A percentile compares a stretch with the other conserved stretches of the same genome.
phyloP scores from a whole-genome alignment of 768 basidiomycete species.

The Coprinopsis marcescibilis region DNA sequence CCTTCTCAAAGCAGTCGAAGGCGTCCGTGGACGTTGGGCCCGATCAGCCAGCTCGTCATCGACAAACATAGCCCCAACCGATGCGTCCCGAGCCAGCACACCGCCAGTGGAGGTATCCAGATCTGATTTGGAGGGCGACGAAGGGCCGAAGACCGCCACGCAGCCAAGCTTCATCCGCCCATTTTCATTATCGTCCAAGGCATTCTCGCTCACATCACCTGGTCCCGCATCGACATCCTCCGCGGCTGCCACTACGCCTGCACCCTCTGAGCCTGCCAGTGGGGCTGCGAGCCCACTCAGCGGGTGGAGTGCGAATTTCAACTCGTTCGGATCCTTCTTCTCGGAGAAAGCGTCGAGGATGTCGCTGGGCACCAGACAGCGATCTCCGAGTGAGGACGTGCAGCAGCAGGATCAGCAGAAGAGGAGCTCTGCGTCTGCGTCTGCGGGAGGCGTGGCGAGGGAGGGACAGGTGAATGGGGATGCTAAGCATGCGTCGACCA shows the following conservation, averaged over 20 bases:
- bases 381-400: not conserved
- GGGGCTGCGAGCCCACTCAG: slow-evolving; percentile 18
- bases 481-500: not conserved
- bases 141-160: slow-evolving; percentile 16
- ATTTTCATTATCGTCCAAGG: slow-evolving; percentile 21
- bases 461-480: not conserved
- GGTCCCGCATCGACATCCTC: slow-evolving; percentile 18
- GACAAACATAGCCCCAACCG: slow-evolving; percentile 17
- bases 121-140: slow-evolving; percentile 26
- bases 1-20: slow-evolving; percentile 88
- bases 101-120: slow-evolving; percentile 35
- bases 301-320: slow-evolving; percentile 23
- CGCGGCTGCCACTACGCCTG: slow-evolving; percentile 5
- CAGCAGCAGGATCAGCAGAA: not conserved
- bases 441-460: not conserved
- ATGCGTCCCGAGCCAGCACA: slow-evolving; percentile 29
- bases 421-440: not conserved
- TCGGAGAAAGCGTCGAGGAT: slow-evolving; percentile 24
- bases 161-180: slow-evolving; percentile 20
- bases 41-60: slow-evolving; percentile 22
- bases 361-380: slow-evolving; percentile 13
- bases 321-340: slow-evolving; percentile 28
- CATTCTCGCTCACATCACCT: slow-evolving; percentile 7
- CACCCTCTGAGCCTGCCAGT: not conserved
- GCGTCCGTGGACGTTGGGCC: slow-evolving; percentile 72